Evolutionary conservation across 805 yeast genomes (phyloP), one percentile per base, ranked within the genome.

Genomic region (Limtongia smithiae): DNA sequence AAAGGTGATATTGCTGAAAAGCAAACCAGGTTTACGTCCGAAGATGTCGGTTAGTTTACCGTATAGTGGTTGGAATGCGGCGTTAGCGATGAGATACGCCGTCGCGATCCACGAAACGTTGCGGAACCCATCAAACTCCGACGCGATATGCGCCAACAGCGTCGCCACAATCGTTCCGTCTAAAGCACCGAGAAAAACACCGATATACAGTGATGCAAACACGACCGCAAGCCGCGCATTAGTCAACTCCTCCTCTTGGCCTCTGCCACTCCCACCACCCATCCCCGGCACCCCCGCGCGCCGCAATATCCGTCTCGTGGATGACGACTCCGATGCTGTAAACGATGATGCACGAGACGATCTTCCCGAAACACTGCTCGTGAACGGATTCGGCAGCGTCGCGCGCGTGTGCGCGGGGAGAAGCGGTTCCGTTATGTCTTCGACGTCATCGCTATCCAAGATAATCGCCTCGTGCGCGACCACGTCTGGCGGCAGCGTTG

Each of bases 41-140:
- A 66, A 64, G 27, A 85, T 79, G 58, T 85, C 93, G 37, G 85
- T 77, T 30, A 83, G 69, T 52, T 83, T 77, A 5, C 93, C 93
- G 50, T 81, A 83, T 27, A 85, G 63, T 0, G 90, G 93, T 66
- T 85, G 93, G 65, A 82, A 83, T 1, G 87, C 86, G 3, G 86
- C 78, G 52, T 77, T 79, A 1, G 91, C 82, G 27, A 85, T 68
- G 15, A 85, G 69, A 48, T 83, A 82, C 1, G 86, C 78, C 0
- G 90, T 80, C 3, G 89, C 90, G 3, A 85, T 83, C 90, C 91
- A 85, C 2, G 81, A 68, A 5, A 80, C 69, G n/a, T 73, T 61
- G 15, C 73, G 71, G 35, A 80, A 69, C 39, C 76, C 78, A 39
- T 78, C 65, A 62, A 82, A 72, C 21, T 79, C 80, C 4, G 81